These are phyloP conservation scores for Aspergillus pseudoviridinutans DNA, from an alignment of 2,329 filamentous ascomycete species.

Conservation along the genomic window DNA sequence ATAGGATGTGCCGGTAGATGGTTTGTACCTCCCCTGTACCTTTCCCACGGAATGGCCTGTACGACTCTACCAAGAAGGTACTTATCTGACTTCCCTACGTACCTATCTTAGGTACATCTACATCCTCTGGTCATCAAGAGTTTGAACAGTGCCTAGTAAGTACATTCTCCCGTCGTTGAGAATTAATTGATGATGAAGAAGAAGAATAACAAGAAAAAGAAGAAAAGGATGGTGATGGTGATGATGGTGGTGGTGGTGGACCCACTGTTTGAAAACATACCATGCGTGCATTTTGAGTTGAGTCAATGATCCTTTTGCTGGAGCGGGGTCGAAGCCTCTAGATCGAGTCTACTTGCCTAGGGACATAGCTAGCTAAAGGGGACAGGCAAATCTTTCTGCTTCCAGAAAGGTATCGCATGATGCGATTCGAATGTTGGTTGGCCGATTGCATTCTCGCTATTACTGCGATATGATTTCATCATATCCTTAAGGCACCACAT, in stretches of 20 bases:
- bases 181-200: background rate
- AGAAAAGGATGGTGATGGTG: too few relatives aligned
- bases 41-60: background rate
- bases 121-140: background rate
- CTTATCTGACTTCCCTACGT: background rate
- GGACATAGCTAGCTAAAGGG: background rate
- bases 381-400: conserved; percentile 3
- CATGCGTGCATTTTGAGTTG: background rate
- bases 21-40: background rate
- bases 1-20: background rate
- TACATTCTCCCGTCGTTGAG: background rate
- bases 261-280: background rate
- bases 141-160: background rate
- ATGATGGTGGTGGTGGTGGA: background rate
- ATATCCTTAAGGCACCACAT: background rate
- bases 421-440: background rate
- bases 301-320: background rate
- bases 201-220: too few relatives aligned
- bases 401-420: conserved; percentile 10
- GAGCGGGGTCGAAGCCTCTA: background rate
- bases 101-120: background rate
- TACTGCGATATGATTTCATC: background rate
- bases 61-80: background rate
- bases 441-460: background rate
- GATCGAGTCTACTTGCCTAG: background rate